Evolutionary conservation across 176 grass and related monocot genomes (phyloP).

Genomic region (Rhynchospora breviuscula): DNA sequence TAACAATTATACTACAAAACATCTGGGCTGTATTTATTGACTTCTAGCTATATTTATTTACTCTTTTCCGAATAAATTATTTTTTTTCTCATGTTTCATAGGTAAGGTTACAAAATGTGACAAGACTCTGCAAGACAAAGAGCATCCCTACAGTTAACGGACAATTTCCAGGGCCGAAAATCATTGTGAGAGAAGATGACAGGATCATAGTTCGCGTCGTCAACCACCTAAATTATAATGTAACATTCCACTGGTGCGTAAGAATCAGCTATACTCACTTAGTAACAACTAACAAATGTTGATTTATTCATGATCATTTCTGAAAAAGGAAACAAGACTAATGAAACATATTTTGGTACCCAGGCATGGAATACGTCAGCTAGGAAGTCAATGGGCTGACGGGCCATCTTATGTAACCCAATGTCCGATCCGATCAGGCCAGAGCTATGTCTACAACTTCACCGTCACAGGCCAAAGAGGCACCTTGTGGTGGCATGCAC

Average conservation of each 20-base stretch:
- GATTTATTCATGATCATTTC: slow-evolving; percentile 9
- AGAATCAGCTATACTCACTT: background rate
- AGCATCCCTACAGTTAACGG: slow-evolving; percentile 86
- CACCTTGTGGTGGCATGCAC: slow-evolving; percentile 90
- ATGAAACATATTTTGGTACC: background rate
- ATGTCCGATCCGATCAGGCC: slow-evolving; percentile 57
- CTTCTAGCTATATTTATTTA: background rate
- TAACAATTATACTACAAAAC: background rate
- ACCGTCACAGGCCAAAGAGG: slow-evolving; percentile 49
- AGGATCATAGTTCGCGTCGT: slow-evolving; percentile 59
- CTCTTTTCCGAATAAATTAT: background rate
- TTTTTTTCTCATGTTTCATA: slow-evolving; percentile 8
- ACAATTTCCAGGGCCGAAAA: slow-evolving; percentile 65
- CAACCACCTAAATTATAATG: slow-evolving; percentile 57
- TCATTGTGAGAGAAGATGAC: slow-evolving; percentile 56
- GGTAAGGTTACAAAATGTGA: slow-evolving; percentile 56
- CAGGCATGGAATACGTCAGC: slow-evolving; percentile 69
- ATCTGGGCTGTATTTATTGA: background rate
- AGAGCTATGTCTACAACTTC: slow-evolving; percentile 62
- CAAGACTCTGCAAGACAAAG: slow-evolving; percentile 64
- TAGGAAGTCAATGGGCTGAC: slow-evolving; percentile 57
- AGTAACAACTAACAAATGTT: background rate
- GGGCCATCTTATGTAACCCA: slow-evolving; percentile 71
- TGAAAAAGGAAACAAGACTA: background rate
- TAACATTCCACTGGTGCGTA: slow-evolving; percentile 72